Base-by-base conservation (phyloP, 371 early-diverging fungal species). In the Syncephalastrum racemosum region DNA sequence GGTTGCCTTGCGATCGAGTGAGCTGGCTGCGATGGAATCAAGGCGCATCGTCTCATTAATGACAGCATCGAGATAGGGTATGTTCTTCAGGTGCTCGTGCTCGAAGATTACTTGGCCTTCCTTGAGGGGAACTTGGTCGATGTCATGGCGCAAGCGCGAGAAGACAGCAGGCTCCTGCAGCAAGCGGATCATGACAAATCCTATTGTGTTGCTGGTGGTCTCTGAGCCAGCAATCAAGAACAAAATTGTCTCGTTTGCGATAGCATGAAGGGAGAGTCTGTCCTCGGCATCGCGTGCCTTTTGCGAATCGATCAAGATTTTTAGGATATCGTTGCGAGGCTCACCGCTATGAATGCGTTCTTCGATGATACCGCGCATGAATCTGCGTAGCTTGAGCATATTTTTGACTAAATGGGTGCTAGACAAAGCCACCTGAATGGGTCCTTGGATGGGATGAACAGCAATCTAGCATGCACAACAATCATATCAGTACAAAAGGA, bases 171-270 rank as follows among this genome's bases (percentile, higher is more conserved):
- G 71, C 18, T 68, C 27, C 13, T 53, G 50, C 4, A 70, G 53
- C 7, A 74, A 45, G 12, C 63, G 60, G 4, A 68, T 44, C 5
- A 74, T 24, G 12, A 46, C 43, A 44, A 71, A 71, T 13, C 69
- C 68, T 3, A 66, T 46, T 0, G 67, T 66, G 23, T 68, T 68
- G 42, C 63, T 58, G 4, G 66, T 62, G 2, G 75, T 74, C 22
- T 74, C 75, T 0, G 66, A 63, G 27, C 75, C 75, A 13, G 71
- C 75, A 27, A 73, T 58, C 46, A 73, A 56, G 42, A 67, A 69
- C 14, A 73, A 47, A 2, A 59, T 58, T 4, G 64, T 64, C 50
- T 73, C 73, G 2, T 50, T n/a, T 48, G 68, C 63, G 18, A 73
- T 73, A 12, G 60, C 62, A 6, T 56, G 54, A 8, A 47, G 42